A percentile compares a stretch with the other conserved stretches of the same genome.
Evolutionary conservation across 208 protist genomes (phyloP).

Genomic region (Ichthyophonus hoferi): DNA sequence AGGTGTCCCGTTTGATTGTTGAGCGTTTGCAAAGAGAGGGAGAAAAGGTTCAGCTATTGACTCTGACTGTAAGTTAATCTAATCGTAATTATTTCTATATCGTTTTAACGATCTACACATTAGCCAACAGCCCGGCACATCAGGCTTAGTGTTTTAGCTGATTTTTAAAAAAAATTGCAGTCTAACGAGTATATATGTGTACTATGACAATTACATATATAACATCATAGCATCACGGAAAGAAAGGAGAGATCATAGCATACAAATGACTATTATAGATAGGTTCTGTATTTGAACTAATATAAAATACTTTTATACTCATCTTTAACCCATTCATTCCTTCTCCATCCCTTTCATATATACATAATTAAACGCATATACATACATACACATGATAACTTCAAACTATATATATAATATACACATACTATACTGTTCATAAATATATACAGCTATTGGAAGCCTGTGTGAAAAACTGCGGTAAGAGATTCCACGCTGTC

Average conservation of each 20-base stretch:
- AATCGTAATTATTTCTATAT: no score
- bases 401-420: background rate
- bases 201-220: no score
- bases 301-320: no score
- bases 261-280: no score
- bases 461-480: conserved; percentile 34
- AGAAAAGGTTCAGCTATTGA: background rate
- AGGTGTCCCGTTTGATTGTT: background rate
- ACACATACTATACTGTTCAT: background rate
- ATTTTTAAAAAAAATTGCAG: no score
- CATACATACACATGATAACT: background rate
- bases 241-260: no score
- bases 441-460: conserved; percentile 27
- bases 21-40: background rate
- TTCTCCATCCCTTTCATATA: background rate
- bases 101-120: no score
- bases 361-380: background rate
- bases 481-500: conserved; percentile 16
- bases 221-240: no score
- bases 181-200: no score
- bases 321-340: background rate
- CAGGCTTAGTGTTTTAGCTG: no score
- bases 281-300: no score
- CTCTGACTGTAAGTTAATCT: background rate
- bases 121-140: no score